Percentiles rank a stretch among this genome's conserved stretches.
Evolutionary conservation across 108 stramenopile genomes (phyloP).

Genomic region (Skeletonema grethae): DNA sequence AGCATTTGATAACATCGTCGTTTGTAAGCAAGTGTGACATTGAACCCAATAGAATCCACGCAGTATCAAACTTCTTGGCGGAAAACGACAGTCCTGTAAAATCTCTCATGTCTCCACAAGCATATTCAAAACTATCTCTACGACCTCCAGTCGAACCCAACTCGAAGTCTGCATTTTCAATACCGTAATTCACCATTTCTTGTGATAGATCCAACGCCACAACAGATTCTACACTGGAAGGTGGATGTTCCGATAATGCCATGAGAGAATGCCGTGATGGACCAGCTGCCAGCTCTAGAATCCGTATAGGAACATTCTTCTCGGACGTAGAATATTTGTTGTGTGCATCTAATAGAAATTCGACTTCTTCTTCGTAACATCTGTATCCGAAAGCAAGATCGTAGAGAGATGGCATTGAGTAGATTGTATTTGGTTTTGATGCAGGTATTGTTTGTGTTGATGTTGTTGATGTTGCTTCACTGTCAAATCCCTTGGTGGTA

Average conservation of each 20-base stretch:
- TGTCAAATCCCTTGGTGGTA: constrained; percentile 1
- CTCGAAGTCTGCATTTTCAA: constrained; percentile 54
- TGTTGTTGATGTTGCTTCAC: not conserved
- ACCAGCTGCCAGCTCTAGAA: constrained; percentile 83
- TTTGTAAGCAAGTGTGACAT: constrained; percentile 81
- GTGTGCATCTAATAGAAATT: constrained; percentile 70
- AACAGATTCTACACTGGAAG: constrained; percentile 30
- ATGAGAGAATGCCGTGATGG: constrained; percentile 80
- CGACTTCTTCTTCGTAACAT: constrained; percentile 77
- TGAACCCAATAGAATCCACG: constrained; percentile 81
- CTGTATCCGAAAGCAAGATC: constrained; percentile 87
- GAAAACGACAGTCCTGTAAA: constrained; percentile 12
- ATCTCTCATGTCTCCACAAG: constrained; percentile 70
- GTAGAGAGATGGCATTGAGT: constrained; percentile 77
- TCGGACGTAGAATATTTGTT: constrained; percentile 19
- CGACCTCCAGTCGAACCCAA: constrained; percentile 42
- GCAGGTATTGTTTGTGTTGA: not conserved
- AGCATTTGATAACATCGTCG: constrained; percentile 70
- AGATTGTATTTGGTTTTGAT: constrained; percentile 49
- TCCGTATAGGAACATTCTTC: constrained; percentile 19
- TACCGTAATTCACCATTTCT: constrained; percentile 74
- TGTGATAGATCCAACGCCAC: constrained; percentile 70
- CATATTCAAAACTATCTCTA: constrained; percentile 54
- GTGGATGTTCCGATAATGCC: constrained; percentile 44
- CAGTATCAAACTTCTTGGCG: constrained; percentile 53